Base-by-base conservation (phyloP, 2,329 filamentous ascomycete genomes). In the Fusarium heterosporum region DNA sequence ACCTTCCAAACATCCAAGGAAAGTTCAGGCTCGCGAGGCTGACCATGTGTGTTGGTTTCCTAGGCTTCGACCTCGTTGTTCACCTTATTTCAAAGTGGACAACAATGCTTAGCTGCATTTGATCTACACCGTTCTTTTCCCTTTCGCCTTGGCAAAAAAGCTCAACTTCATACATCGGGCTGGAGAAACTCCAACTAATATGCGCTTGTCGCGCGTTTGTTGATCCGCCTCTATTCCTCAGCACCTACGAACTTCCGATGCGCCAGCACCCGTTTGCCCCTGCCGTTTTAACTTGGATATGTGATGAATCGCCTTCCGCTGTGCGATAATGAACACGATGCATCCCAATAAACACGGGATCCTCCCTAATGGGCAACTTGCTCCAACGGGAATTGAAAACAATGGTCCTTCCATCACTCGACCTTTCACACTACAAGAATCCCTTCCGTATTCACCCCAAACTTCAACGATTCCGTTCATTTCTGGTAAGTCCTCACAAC, bases 361-460 rank as follows among this genome's bases (percentile, higher is more conserved):
- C 41, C 56, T 71, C 41, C 71, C 75, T 53, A 80, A 80, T 72
- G 80, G 80, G 69, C 49, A 70, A 42, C 65, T 68, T 54, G 64
- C 68, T 55, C 70, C 73, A 38, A 57, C 69, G 47, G 70, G 64
- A 53, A 66, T 64, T 45, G 45, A 63, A 16, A 66, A 74, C 48
- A 53, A 69, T 29, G 72, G 68, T 49, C 67, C 71, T 19, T 53
- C 72, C 38, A 73, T 78, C 32, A 65, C 74, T 38, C 77, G 83
- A 54, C 83, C 88, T 2, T 88, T 89, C 74, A 86, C 85, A 5
- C 85, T 96, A 13, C 86, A 90, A 56, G 91, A 96, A 74, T 92
- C 92, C 29, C 82, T 96, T 43, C 90, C 91, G n/a, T 94, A 89
- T 78, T 92, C 92, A 50, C 92, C 93, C 25, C 90, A 95, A 75